A percentile compares a stretch with the other conserved stretches of the same genome.
phyloP scores from a whole-genome alignment of 805 yeast genomes.

The Ogataea corticis region DNA sequence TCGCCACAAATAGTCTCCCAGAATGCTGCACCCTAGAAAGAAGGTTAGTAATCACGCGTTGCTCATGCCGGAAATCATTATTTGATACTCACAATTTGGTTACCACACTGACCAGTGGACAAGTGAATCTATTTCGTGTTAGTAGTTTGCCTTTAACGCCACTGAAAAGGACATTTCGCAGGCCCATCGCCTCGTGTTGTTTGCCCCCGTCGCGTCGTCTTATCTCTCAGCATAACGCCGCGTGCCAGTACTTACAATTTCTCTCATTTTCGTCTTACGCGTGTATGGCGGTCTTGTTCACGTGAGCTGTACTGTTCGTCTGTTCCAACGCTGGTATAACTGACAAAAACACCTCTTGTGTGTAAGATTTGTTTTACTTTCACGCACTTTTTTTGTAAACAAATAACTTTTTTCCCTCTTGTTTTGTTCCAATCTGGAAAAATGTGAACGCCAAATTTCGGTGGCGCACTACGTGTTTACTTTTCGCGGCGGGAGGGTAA shows the following conservation, averaged over 20 bases:
- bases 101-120: slow-evolving; percentile 98
- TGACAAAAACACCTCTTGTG: slow-evolving; percentile 1
- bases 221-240: neutral
- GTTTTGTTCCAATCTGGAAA: slow-evolving; percentile 14
- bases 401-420: slow-evolving; percentile 16
- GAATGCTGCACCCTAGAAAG: slow-evolving; percentile 75
- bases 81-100: slow-evolving; percentile 72
- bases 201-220: neutral
- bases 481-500: slow-evolving; percentile 7
- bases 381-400: slow-evolving; percentile 14
- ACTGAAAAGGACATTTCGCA: neutral
- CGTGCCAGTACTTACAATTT: slow-evolving; percentile 29
- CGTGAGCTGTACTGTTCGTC: slow-evolving; percentile 2
- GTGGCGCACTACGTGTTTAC: slow-evolving; percentile 21
- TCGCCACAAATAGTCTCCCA: slow-evolving; percentile 93
- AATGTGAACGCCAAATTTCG: slow-evolving; percentile 21
- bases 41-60: slow-evolving; percentile 15
- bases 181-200: too few species aligned
- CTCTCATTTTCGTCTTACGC: slow-evolving; percentile 27
- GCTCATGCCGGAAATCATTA: neutral
- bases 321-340: neutral
- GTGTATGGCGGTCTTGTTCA: neutral
- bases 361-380: slow-evolving; percentile 3
- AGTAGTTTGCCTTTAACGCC: slow-evolving; percentile 6
- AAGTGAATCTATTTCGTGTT: slow-evolving; percentile 70